phyloP scores from a whole-genome alignment of 768 basidiomycete genomes.

The Amanita polypyramis region DNA sequence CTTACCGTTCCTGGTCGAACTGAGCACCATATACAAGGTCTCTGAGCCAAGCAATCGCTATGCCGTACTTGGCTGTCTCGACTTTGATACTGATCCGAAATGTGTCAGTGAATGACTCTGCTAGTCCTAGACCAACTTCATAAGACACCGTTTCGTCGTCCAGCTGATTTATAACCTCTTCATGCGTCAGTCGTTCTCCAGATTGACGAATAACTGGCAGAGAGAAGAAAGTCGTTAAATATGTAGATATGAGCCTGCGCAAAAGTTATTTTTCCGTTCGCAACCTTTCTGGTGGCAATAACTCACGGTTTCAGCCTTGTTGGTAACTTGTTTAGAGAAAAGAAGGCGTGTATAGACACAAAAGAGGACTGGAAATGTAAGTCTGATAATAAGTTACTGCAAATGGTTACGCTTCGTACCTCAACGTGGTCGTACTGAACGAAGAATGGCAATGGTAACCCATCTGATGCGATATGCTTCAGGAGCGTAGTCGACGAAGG shows the following conservation, averaged over 20 bases:
- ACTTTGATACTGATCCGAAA: slow-evolving; percentile 77
- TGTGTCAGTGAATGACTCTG: slow-evolving; percentile 60
- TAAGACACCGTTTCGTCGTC: slow-evolving; percentile 90
- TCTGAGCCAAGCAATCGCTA: slow-evolving; percentile 76
- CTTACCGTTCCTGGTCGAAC: slow-evolving; percentile 73
- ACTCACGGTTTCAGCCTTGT: slow-evolving; percentile 67
- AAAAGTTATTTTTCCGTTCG: not conserved
- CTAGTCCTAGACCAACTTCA: slow-evolving; percentile 57
- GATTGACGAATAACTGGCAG: slow-evolving; percentile 65
- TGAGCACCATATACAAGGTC: slow-evolving; percentile 68
- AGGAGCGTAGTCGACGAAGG: slow-evolving; percentile 34
- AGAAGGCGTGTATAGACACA: slow-evolving; percentile 66
- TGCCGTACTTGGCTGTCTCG: slow-evolving; percentile 67
- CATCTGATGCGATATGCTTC: slow-evolving; percentile 59
- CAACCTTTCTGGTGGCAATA: not conserved
- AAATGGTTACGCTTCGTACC: slow-evolving; percentile 27
- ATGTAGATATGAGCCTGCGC: slow-evolving; percentile 62
- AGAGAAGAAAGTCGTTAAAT: slow-evolving; percentile 80
- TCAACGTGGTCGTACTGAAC: slow-evolving; percentile 91
- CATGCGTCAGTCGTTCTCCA: slow-evolving; percentile 68
- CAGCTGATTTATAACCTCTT: slow-evolving; percentile 84
- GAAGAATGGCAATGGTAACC: slow-evolving; percentile 68
- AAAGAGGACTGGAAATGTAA: slow-evolving; percentile 70
- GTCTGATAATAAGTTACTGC: slow-evolving; percentile 2
- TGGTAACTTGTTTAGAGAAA: slow-evolving; percentile 69